Conservation (phyloP, 106 monocot species). For the Dactylorhiza incarnata region DNA sequence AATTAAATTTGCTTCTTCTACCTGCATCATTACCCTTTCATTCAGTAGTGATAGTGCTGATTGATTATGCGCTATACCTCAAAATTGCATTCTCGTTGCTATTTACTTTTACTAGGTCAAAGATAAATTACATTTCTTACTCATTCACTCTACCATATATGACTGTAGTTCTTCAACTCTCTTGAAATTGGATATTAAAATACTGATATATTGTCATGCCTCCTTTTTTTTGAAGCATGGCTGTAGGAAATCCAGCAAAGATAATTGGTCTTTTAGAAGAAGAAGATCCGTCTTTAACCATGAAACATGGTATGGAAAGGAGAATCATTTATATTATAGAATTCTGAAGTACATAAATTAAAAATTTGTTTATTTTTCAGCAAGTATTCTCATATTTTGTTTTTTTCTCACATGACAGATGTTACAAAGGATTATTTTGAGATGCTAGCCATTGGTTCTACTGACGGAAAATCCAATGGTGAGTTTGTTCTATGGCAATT, state of each 20-base stretch:
- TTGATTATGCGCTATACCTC: not conserved
- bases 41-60: not conserved
- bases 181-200: not conserved
- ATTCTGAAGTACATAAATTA: not conserved
- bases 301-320: constrained; percentile 55
- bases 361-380: not conserved
- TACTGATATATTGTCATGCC: not conserved
- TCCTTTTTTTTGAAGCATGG: constrained; percentile 46
- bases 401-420: constrained; percentile 31
- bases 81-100: not conserved
- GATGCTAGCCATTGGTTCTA: constrained; percentile 26
- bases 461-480: constrained; percentile 33
- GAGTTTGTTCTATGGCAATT: constrained; percentile 6
- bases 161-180: not conserved
- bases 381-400: constrained; percentile 9
- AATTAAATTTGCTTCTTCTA: not conserved
- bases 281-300: constrained; percentile 71
- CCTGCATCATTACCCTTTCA: not conserved
- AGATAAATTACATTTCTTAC: not conserved
- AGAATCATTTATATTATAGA: not conserved
- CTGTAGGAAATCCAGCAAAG: constrained; percentile 70
- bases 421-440: constrained; percentile 61
- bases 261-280: constrained; percentile 53
- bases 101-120: not conserved
- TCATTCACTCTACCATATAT: not conserved